Conservation (phyloP, 306 rosid genomes). For the Canavalia ensiformis region DNA sequence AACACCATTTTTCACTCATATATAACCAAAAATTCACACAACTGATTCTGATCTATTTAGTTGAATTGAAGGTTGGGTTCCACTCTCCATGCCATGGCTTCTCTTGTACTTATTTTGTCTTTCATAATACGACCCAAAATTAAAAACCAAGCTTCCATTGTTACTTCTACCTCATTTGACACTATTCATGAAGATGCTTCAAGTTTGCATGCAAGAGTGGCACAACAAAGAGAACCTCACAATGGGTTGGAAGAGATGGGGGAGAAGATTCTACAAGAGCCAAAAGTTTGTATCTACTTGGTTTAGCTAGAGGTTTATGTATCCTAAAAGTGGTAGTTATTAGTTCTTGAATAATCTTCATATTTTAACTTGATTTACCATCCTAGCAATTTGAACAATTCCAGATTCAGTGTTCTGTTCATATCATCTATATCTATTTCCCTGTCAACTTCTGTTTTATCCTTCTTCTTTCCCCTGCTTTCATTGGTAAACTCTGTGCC, state of each 20-base stretch:
- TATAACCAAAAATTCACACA: not conserved
- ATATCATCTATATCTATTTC: not conserved
- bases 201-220: slow-evolving; percentile 1
- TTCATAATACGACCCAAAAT: slow-evolving; percentile 17
- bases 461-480: slow-evolving; percentile 8
- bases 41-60: not conserved
- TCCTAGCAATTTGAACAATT: not conserved
- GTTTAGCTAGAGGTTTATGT: slow-evolving; percentile 38
- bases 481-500: not conserved
- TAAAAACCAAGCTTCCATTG: slow-evolving; percentile 9
- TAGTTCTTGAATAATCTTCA: slow-evolving; percentile 21
- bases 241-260: slow-evolving; percentile 19
- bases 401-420: not conserved
- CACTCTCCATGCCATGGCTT: slow-evolving; percentile 49
- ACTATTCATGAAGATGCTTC: slow-evolving; percentile 7
- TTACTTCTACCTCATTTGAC: not conserved
- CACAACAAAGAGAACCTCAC: not conserved
- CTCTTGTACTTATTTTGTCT: slow-evolving; percentile 50
- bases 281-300: slow-evolving; percentile 50
- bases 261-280: slow-evolving; percentile 40
- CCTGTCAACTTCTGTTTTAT: not conserved
- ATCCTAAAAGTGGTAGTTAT: slow-evolving; percentile 9
- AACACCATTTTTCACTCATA: not conserved
- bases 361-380: not conserved
- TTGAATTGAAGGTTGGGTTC: not conserved